Conservation (phyloP, 208 protist species). For the Leishmania braziliensis region DNA sequence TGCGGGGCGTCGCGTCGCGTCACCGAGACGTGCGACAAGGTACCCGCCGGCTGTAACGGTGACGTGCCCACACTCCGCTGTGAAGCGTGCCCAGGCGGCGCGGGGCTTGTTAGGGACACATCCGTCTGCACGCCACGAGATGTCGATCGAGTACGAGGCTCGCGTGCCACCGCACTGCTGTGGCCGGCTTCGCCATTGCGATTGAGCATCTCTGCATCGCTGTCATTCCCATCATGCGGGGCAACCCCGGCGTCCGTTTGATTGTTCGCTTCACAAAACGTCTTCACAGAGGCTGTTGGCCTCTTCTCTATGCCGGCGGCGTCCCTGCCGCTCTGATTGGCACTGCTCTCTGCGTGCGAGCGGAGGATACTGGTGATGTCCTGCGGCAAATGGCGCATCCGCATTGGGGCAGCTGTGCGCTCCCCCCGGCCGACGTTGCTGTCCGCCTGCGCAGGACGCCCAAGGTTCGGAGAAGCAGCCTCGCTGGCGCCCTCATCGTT, state of each 20-base stretch:
- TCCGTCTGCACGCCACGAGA: slow-evolving; percentile 68
- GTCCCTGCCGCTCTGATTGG: background rate
- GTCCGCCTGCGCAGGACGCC: background rate
- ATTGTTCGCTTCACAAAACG: background rate
- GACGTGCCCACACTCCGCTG: slow-evolving; percentile 55
- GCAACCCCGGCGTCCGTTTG: background rate
- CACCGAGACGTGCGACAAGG: background rate
- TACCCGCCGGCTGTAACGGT: slow-evolving; percentile 37
- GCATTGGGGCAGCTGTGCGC: background rate
- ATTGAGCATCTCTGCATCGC: background rate
- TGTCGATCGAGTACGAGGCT: slow-evolving; percentile 28
- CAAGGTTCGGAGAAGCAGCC: background rate
- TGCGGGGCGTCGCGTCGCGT: background rate
- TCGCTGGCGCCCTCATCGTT: slow-evolving; percentile 2
- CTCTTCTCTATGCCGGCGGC: background rate
- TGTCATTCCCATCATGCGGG: slow-evolving; percentile 3
- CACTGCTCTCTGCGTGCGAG: slow-evolving; percentile 1
- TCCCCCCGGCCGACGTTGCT: background rate
- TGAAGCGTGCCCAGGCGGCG: background rate
- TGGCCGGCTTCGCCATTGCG: background rate
- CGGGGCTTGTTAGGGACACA: background rate
- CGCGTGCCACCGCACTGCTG: too few relatives aligned
- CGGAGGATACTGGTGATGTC: slow-evolving; percentile 28
- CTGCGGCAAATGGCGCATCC: slow-evolving; percentile 20
- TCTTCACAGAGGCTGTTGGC: background rate